These are phyloP conservation scores for Termitomyces sp. DNA, from an alignment of 1,284 basidiomycete species.

Conservation along the genomic window DNA sequence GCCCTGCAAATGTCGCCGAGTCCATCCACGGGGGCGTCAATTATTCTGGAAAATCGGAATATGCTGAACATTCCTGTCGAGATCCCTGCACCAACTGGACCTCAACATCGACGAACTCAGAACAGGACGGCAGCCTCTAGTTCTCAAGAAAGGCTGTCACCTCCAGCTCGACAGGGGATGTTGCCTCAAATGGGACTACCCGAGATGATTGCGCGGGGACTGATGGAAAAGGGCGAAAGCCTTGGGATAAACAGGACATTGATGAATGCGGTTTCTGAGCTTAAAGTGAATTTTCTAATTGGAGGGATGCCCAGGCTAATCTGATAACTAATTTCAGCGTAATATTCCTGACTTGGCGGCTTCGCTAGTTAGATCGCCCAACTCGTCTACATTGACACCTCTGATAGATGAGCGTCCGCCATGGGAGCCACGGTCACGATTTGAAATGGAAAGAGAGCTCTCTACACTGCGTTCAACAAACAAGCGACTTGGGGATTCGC, in stretches of 20 bases:
- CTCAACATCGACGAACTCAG: slow-evolving; percentile 31
- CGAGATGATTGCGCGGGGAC: slow-evolving; percentile 65
- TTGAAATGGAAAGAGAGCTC: slow-evolving; percentile 64
- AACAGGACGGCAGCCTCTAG: slow-evolving; percentile 16
- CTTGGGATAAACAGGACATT: slow-evolving; percentile 77
- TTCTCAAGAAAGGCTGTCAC: slow-evolving; percentile 6
- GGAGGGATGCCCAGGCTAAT: background rate
- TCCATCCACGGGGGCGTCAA: slow-evolving; percentile 65
- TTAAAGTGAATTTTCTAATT: slow-evolving; percentile 44
- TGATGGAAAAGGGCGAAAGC: slow-evolving; percentile 72
- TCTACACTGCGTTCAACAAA: slow-evolving; percentile 47
- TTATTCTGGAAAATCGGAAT: slow-evolving; percentile 79
- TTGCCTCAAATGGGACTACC: slow-evolving; percentile 35
- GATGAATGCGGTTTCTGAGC: slow-evolving; percentile 70
- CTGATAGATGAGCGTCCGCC: slow-evolving; percentile 60
- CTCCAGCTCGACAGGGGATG: slow-evolving; percentile 13
- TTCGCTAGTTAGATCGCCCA: slow-evolving; percentile 56
- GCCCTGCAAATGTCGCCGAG: slow-evolving; percentile 71
- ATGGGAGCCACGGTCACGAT: slow-evolving; percentile 60
- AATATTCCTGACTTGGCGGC: slow-evolving; percentile 78
- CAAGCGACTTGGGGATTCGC: slow-evolving; percentile 57
- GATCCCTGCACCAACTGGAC: slow-evolving; percentile 43
- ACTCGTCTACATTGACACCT: slow-evolving; percentile 43
- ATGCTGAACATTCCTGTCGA: slow-evolving; percentile 68
- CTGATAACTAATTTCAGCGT: slow-evolving; percentile 40